Percentiles rank a stretch among this genome's conserved stretches.
These are phyloP conservation scores for Phytophthora tubulina DNA, from an alignment of 352 stramenopile species.

Conservation along the genomic window DNA sequence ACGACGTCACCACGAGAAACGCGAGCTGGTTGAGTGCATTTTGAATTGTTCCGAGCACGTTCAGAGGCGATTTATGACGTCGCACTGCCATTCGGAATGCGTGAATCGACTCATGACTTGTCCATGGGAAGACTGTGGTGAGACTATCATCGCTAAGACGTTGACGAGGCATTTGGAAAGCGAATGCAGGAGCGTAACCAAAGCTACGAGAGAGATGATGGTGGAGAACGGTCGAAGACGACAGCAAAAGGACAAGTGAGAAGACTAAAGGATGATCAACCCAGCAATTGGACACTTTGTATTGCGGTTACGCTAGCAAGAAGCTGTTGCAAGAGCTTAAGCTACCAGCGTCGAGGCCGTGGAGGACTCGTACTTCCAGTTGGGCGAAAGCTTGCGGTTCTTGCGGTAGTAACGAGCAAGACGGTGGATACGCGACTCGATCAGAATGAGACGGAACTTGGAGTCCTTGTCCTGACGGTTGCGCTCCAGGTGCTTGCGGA, in stretches of 20 bases:
- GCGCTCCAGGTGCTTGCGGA: conserved; percentile 99
- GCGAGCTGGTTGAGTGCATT: conserved; percentile 53
- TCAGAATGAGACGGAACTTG: conserved; percentile 99
- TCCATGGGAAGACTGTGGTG: conserved; percentile 55
- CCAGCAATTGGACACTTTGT: conserved; percentile 46
- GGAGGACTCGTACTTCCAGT: conserved; percentile 99
- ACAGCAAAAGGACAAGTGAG: conserved; percentile 3
- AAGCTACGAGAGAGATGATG: conserved; percentile 34
- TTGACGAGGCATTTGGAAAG: conserved; percentile 45
- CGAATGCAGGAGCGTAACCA: conserved; percentile 52
- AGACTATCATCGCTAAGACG: conserved; percentile 60
- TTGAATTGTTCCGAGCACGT: conserved; percentile 51
- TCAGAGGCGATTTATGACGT: conserved; percentile 44
- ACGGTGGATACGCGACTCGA: conserved; percentile 99
- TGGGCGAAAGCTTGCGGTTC: conserved; percentile 98
- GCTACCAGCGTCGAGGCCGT: conserved; percentile 99
- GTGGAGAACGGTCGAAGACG: conserved; percentile 47
- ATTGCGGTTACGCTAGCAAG: conserved; percentile 44
- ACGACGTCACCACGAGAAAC: conserved; percentile 44
- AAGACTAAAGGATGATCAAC: conserved; percentile 39
- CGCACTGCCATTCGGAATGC: conserved; percentile 61
- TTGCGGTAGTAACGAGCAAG: conserved; percentile 99
- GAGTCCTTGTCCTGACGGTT: conserved; percentile 99
- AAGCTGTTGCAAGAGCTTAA: conserved; percentile 81
- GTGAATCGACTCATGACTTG: conserved; percentile 57